Evolutionary conservation across 305 asterid species (phyloP).

Genomic region (Solanum aculeatissimum): DNA sequence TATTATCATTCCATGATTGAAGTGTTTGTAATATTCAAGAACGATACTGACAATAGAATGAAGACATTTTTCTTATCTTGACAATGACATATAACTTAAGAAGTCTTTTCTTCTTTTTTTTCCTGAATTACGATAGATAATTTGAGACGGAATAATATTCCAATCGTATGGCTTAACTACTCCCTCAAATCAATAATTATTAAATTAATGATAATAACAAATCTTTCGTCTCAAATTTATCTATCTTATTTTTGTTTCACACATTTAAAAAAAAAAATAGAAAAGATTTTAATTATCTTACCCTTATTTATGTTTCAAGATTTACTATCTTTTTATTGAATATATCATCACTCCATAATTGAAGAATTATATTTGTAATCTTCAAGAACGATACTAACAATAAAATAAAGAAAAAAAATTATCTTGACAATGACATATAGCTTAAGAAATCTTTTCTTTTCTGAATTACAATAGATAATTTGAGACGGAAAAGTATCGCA

Average conservation of each 20-base stretch:
- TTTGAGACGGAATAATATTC: neutral
- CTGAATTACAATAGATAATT: neutral
- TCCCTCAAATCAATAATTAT: too few species aligned
- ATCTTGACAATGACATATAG: neutral
- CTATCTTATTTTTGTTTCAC: neutral
- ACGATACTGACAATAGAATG: neutral
- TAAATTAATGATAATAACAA: too few species aligned
- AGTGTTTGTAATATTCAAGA: neutral
- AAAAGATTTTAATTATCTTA: too few species aligned
- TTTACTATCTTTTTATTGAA: neutral
- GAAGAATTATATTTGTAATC: neutral
- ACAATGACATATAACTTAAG: neutral
- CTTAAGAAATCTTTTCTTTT: neutral
- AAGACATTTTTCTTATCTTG: neutral
- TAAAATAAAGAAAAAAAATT: neutral
- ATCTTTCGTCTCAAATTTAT: neutral
- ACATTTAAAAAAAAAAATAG: too few species aligned
- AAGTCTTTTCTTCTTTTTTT: neutral
- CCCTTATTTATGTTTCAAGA: too few species aligned
- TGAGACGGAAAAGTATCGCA: neutral
- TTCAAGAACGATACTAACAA: neutral
- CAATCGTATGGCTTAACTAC: neutral
- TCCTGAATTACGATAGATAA: neutral
- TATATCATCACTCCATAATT: neutral
- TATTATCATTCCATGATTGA: neutral